These are phyloP conservation scores for Schizochytrium sp. DNA, from an alignment of 108 stramenopile genomes.

Conservation along the genomic window DNA sequence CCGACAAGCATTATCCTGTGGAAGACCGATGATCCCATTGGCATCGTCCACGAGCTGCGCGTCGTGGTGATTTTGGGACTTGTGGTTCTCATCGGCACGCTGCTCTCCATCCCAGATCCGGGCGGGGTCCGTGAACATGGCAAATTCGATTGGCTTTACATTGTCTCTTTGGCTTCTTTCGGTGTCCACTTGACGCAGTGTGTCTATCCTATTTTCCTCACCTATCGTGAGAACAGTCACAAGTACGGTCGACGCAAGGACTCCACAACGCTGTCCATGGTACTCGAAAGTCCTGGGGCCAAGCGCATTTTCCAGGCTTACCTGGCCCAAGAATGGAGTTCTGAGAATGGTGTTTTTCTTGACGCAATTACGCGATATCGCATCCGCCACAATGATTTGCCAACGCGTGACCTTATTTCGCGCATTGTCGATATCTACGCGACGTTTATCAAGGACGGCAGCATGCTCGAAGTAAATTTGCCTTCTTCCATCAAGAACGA, in stretches of 20 bases:
- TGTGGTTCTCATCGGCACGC: neutral
- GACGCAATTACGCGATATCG: neutral
- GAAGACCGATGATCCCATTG: neutral
- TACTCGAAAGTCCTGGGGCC: neutral
- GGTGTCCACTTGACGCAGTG: neutral
- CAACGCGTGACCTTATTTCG: neutral
- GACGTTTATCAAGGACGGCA: neutral
- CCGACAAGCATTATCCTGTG: neutral
- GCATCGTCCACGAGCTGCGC: neutral
- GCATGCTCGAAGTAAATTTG: neutral
- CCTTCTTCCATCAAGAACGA: neutral
- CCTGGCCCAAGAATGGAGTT: neutral
- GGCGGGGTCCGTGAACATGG: neutral
- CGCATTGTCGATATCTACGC: neutral
- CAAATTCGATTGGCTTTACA: neutral
- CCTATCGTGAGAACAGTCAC: neutral
- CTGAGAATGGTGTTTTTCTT: neutral
- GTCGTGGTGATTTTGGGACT: neutral
- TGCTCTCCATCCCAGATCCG: neutral
- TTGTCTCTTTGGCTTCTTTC: neutral
- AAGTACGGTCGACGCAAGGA: neutral
- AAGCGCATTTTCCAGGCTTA: neutral
- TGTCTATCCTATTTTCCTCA: neutral
- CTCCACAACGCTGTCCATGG: neutral
- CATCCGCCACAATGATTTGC: neutral